Evolutionary conservation across 1,139 yeast species (phyloP).

Genomic region (Scheffersomyces segobiensis): DNA sequence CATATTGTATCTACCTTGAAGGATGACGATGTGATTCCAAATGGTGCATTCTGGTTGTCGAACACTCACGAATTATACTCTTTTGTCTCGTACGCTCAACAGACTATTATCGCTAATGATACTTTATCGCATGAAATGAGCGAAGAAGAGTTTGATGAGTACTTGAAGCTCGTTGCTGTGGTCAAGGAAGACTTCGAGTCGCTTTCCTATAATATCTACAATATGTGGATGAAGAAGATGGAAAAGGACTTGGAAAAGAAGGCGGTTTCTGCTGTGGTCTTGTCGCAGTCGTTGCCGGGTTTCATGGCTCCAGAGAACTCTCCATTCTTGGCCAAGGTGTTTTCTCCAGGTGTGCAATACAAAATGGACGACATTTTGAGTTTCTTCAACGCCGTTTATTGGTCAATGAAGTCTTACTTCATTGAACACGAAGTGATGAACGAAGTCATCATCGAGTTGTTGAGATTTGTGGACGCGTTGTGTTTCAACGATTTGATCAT

Average conservation of each 20-base stretch:
- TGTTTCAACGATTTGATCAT: slow-evolving; percentile 95
- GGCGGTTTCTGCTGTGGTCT: slow-evolving; percentile 89
- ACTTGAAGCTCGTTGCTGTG: slow-evolving; percentile 84
- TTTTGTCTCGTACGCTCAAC: slow-evolving; percentile 91
- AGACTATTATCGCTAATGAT: slow-evolving; percentile 82
- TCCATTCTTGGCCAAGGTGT: slow-evolving; percentile 82
- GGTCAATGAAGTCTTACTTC: slow-evolving; percentile 92
- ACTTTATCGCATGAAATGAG: slow-evolving; percentile 82
- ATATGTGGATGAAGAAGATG: slow-evolving; percentile 96
- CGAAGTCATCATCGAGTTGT: slow-evolving; percentile 80
- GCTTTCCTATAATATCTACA: slow-evolving; percentile 89
- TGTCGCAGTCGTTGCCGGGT: slow-evolving; percentile 95
- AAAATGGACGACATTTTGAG: slow-evolving; percentile 95
- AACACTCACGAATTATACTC: slow-evolving; percentile 95
- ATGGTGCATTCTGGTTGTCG: slow-evolving; percentile 97
- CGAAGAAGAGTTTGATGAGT: slow-evolving; percentile 86
- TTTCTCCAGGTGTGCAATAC: slow-evolving; percentile 69
- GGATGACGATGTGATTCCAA: slow-evolving; percentile 85
- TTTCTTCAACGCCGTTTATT: slow-evolving; percentile 85
- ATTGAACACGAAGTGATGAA: slow-evolving; percentile 84
- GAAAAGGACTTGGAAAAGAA: slow-evolving; percentile 89
- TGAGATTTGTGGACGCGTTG: slow-evolving; percentile 86
- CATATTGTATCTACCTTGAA: slow-evolving; percentile 67
- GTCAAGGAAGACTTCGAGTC: slow-evolving; percentile 95
- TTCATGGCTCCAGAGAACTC: slow-evolving; percentile 87